phyloP scores from a whole-genome alignment of 371 early-diverging fungal species.

The Sporodiniella umbellata region DNA sequence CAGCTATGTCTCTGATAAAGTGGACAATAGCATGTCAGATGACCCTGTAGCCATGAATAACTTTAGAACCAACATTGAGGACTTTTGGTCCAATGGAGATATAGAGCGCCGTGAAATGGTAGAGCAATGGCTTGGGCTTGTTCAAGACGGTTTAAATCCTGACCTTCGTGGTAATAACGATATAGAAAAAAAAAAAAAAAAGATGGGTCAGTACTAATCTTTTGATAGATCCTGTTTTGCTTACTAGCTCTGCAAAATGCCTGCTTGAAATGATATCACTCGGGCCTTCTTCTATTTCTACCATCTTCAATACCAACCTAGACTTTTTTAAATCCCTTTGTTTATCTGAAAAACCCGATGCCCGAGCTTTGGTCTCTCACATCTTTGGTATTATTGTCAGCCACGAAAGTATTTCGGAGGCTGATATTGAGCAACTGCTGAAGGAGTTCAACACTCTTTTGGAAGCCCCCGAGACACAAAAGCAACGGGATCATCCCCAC shows the following conservation, averaged over 20 bases:
- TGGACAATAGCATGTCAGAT: constrained; percentile 52
- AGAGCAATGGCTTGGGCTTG: constrained; percentile 47
- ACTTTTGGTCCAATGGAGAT: constrained; percentile 44
- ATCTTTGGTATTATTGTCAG: constrained; percentile 76
- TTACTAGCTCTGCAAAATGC: constrained; percentile 64
- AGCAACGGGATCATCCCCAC: constrained; percentile 39
- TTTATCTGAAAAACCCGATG: constrained; percentile 59
- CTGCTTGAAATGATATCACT: constrained; percentile 74
- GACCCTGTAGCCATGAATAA: constrained; percentile 41
- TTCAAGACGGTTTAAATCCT: constrained; percentile 51
- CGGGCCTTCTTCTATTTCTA: constrained; percentile 61
- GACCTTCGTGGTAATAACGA: constrained; percentile 32
- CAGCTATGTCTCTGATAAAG: constrained; percentile 50
- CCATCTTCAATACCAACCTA: constrained; percentile 52
- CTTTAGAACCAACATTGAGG: constrained; percentile 30
- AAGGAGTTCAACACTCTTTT: constrained; percentile 35
- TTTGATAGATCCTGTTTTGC: constrained; percentile 49
- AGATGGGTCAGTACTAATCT: neutral
- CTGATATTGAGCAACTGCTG: constrained; percentile 41
- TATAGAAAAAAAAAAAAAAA: neutral
- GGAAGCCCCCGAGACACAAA: constrained; percentile 23
- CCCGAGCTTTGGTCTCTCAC: constrained; percentile 64
- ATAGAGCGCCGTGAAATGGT: constrained; percentile 32
- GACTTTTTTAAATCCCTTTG: constrained; percentile 66
- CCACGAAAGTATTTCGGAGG: constrained; percentile 29